Evolutionary conservation across 2,329 filamentous ascomycete species (phyloP).

Genomic region (Exserohilum turcica): DNA sequence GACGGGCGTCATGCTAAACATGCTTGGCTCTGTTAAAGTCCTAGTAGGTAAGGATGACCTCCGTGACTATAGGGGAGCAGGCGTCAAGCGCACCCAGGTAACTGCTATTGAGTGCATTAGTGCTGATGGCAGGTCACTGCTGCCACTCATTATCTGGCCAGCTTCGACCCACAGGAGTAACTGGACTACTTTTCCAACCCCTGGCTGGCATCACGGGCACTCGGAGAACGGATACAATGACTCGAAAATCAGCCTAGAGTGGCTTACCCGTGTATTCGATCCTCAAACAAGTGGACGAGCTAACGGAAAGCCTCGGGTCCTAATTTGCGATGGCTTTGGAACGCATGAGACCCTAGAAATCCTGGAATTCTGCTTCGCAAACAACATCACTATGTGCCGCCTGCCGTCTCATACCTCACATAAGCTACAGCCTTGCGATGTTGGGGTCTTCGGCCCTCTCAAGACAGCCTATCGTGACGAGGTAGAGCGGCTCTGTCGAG

Average conservation of each 20-base stretch:
- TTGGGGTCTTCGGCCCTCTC: constrained; percentile 10
- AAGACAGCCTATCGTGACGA: constrained; percentile 17
- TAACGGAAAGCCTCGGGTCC: constrained; percentile 3
- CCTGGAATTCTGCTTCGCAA: constrained; percentile 38
- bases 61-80: too few species aligned
- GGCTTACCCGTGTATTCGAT: constrained; percentile 1
- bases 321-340: constrained; percentile 17
- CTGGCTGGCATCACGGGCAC: not conserved
- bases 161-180: not conserved
- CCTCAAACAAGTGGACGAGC: not conserved
- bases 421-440: constrained; percentile 11
- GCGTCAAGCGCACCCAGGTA: too few species aligned
- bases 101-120: too few species aligned
- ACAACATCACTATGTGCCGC: constrained; percentile 31
- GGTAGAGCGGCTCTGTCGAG: constrained; percentile 9
- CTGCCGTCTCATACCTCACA: not conserved
- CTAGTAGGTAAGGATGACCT: too few species aligned
- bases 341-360: constrained; percentile 46
- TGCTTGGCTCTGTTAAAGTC: too few species aligned
- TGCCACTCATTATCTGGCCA: constrained; percentile 8
- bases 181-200: too few species aligned
- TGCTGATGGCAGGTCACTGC: not conserved
- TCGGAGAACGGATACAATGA: constrained; percentile 14
- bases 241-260: not conserved
- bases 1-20: too few species aligned